Base-by-base conservation (phyloP, 371 early-diverging fungal genomes). In the Mucor velutinosus region DNA sequence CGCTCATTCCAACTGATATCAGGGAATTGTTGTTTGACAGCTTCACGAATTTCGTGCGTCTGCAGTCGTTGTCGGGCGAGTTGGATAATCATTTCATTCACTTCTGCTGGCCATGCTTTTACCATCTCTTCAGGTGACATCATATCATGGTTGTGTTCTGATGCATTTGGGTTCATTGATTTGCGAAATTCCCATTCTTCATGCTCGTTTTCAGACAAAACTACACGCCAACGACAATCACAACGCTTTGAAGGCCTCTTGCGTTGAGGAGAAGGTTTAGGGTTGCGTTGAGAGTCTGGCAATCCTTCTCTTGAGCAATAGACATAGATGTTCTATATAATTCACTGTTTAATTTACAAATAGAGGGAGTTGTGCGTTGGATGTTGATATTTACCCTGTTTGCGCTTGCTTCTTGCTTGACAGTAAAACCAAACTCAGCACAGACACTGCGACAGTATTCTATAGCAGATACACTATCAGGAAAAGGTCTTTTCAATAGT, bases 191-290 rank as follows among this genome's bases (percentile, higher is more conserved):
- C 80, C 88, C 88, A 88, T 64, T 69, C 65, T 61, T 77, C 79
- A 33, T 80, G 75, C 55, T 84, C 83, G 32, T 84, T 84, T 72
- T 86, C 84, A 55, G 85, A 86, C 25, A 88, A 65, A 0, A 86
- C 86, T 14, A 87, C 85, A 17, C 88, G 78, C 88, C 88, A 88
- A n/a, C 86, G 86, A 74, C 88, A 88, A 64, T 86, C 88, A 45
- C 88, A 88, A 23, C 86, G 79, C 68, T 84, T 83, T 7, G 87
- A 86, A 1, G 86, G 77, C 29, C 88, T 78, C 66, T 88, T 88
- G 21, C 88, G 71, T 67, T 88, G 87, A 35, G 83, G 84, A 19
- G 76, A 69, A 17, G 85, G 79, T 72, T 85, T 83, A 41, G 85
- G 83, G 55, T 82, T 82, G 41, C 86, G 84, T 69, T 79, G 79